These are phyloP conservation scores for Fraxinus latifolia DNA, from an alignment of 305 asterid species.

Conservation along the genomic window DNA sequence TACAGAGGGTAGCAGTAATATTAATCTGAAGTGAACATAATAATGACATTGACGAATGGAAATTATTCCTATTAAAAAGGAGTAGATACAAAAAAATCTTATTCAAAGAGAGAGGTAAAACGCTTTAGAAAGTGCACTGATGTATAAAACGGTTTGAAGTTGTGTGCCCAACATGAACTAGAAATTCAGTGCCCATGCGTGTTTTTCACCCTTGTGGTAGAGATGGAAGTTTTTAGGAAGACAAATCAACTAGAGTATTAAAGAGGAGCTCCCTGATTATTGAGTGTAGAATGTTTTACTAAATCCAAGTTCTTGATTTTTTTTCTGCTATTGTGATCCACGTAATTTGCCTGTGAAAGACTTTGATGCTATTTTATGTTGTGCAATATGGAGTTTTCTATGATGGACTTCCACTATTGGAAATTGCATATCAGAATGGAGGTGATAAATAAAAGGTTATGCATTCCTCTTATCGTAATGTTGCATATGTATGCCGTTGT, in stretches of 20 bases:
- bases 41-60: conserved; percentile 10
- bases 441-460: background rate
- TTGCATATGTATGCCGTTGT: background rate
- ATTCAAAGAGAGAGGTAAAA: background rate
- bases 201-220: background rate
- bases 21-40: conserved; percentile 1
- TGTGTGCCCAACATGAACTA: background rate
- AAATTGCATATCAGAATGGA: background rate
- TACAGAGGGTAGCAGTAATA: conserved; percentile 7
- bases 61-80: conserved; percentile 11
- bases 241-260: background rate
- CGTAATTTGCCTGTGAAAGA: background rate
- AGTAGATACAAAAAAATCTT: background rate
- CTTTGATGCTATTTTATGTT: background rate
- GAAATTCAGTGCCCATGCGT: background rate
- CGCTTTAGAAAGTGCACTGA: background rate
- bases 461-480: background rate
- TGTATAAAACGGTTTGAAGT: background rate
- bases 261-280: background rate
- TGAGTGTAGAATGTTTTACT: background rate
- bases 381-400: background rate
- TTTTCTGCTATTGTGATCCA: background rate
- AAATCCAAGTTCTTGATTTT: background rate
- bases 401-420: background rate
- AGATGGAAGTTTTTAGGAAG: background rate